Evolutionary conservation across 208 protist genomes (phyloP), one percentile per base, ranked within the genome.

Genomic region (Trypanosoma avium): DNA sequence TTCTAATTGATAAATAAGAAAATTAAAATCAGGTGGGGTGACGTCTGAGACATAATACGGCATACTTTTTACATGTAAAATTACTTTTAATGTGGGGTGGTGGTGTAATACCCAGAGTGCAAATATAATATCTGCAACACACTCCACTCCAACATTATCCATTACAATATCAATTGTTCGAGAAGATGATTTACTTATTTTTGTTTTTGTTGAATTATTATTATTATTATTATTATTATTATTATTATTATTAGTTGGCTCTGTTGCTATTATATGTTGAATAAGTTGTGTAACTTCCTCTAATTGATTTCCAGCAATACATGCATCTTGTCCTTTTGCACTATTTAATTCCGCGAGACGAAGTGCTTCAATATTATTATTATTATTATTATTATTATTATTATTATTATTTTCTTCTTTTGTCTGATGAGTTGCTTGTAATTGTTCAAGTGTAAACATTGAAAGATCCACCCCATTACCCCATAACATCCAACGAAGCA

Each of bases 1-100:
- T 59, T 88, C 77, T 24, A 95, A 52, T 42, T 73, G 32, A 26
- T 69, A 24, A 30, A 95, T 52, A 32, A 85, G 74, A 32, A 73
- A 46, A 24, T 60, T 67, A 55, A 97, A 85, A 79, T 97, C 92
- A 27, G 67, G 73, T 9, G 82, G 77, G 0, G 86, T 94, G 30
- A 92, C 82, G 59, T 97, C 92, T 5, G 86, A 93, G 33, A 97
- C 84, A 71, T 94, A 97, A 70, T 93, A 97, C 21, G 92, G 86
- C 75, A 93, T 87, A 45, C 66, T 63, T 67, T 97, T 97, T 40
- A 94, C 86, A 52, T 97, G 91, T 36, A 86, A 82, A 4, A 69
- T 72, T 0, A 93, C 82, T 17, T 62, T 43, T 13, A 76, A 67
- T 2, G 61, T 32, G 36, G 68, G 49, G 65, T 73, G 50, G 52